A percentile compares a stretch with the other conserved stretches of the same genome.
phyloP scores from a whole-genome alignment of 2,329 filamentous ascomycete genomes.

The Atkinsonella texensis region DNA sequence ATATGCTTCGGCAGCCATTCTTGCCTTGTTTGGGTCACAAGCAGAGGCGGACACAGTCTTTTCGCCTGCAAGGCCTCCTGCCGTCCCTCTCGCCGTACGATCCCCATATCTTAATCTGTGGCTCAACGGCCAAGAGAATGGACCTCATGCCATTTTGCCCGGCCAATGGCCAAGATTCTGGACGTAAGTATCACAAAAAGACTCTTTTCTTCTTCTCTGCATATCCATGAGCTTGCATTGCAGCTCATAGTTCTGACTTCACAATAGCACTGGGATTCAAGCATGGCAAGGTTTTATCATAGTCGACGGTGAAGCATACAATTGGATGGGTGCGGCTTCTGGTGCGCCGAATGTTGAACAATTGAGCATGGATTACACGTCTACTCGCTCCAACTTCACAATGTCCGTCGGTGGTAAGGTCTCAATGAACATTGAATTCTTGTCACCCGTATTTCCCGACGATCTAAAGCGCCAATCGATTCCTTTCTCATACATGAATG shows the following conservation, averaged over 20 bases:
- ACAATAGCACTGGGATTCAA: conserved; percentile 31
- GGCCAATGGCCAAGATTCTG: conserved; percentile 60
- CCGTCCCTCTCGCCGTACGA: conserved; percentile 60
- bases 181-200: conserved; percentile 34
- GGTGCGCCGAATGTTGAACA: conserved; percentile 43
- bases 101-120: conserved; percentile 65
- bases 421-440: conserved; percentile 54
- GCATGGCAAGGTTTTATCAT: conserved; percentile 60
- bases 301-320: conserved; percentile 52
- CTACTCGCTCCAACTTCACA: conserved; percentile 58
- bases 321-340: conserved; percentile 53
- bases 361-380: conserved; percentile 55
- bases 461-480: conserved; percentile 58
- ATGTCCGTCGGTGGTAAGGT: conserved; percentile 51
- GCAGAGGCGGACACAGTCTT: conserved; percentile 37
- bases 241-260: conserved; percentile 11
- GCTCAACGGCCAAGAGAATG: conserved; percentile 48
- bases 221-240: too few relatives aligned
- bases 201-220: not conserved
- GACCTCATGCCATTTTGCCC: conserved; percentile 54
- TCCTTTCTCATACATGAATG: conserved; percentile 57
- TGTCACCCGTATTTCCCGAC: conserved; percentile 56
- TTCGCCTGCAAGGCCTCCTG: conserved; percentile 51
- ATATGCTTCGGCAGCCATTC: conserved; percentile 10
- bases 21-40: conserved; percentile 9